Evolutionary conservation across 345 rosid genomes (phyloP).

Genomic region (Iberis pinnata): DNA sequence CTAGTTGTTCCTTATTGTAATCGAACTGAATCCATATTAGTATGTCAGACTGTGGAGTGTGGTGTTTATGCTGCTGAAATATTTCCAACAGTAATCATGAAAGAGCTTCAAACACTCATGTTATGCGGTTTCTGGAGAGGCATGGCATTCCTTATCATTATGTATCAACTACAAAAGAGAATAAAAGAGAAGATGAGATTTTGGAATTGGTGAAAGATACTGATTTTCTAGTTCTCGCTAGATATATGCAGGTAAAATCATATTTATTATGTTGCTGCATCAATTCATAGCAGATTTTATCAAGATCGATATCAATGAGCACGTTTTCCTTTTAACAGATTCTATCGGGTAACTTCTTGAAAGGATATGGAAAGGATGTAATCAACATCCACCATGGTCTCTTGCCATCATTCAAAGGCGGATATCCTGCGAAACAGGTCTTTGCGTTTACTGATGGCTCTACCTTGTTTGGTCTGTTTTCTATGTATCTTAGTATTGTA

Average conservation of each 20-base stretch:
- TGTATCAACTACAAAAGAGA: slow-evolving; percentile 44
- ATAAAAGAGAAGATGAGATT: slow-evolving; percentile 71
- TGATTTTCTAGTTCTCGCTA: slow-evolving; percentile 87
- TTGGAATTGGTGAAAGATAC: slow-evolving; percentile 73
- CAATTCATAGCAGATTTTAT: too few species aligned
- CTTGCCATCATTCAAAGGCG: slow-evolving; percentile 90
- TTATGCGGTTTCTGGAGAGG: slow-evolving; percentile 78
- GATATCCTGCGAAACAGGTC: slow-evolving; percentile 80
- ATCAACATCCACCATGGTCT: slow-evolving; percentile 99
- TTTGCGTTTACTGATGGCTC: slow-evolving; percentile 14
- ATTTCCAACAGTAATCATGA: slow-evolving; percentile 60
- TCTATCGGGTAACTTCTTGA: slow-evolving; percentile 64
- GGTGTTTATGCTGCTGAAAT: slow-evolving; percentile 5
- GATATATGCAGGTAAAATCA: slow-evolving; percentile 90
- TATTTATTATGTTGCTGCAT: too few species aligned
- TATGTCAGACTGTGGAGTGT: not conserved
- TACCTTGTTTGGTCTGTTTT: not conserved
- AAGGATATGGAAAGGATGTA: slow-evolving; percentile 72
- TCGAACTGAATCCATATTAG: not conserved
- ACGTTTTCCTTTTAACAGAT: slow-evolving; percentile 38
- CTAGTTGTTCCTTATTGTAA: not conserved
- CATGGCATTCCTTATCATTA: slow-evolving; percentile 75
- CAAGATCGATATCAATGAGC: too few species aligned
- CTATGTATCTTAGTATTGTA: slow-evolving; percentile 33
- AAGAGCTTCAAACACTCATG: slow-evolving; percentile 81